Evolutionary conservation across 352 stramenopile genomes (phyloP), one percentile per base, ranked within the genome.

Genomic region (Globisporangium mamillatum): DNA sequence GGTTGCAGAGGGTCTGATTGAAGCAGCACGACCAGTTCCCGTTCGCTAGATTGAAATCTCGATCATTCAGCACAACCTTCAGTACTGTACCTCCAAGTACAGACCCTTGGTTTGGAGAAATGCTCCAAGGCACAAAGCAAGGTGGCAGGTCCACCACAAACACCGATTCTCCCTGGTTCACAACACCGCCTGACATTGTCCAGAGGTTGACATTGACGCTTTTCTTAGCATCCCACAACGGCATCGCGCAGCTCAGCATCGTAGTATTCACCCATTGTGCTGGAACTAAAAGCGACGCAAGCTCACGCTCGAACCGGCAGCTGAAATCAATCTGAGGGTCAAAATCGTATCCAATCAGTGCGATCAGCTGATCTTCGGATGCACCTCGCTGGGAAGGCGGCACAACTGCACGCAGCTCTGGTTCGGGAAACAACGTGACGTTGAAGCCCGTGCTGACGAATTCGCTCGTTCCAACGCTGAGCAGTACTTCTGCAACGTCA

Each of bases 331-430:
- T 61, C 6, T 65, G 58, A 22, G 59, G 1, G 50, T 83, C 70
- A 67, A 90, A 92, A 73, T 86, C 60, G 38, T 73, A 71, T 1
- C 83, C 83, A 38, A 54, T 52, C 4, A 88, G 63, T 0, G 61
- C 64, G 14, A 86, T 54, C 1, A 53, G 64, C 29, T 22, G 54
- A 5, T 67, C 52, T 4, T 46, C 24, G 7, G 52, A 34, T 8
- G 22, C 25, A 8, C 1, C 57, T 20, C 4, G 25, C 12, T 32
- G 34, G n/a, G 25, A 44, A 60, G 48, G 18, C n/a, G 20, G 25
- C 22, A 14, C 10, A 41, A 74, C 61, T 32, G 20, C 34, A 27
- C 60, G 67, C 29, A 86, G 53, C 59, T 84, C 64, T 7, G 79
- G 73, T 60, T 60, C 46, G 54, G 22, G 64, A 34, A 79, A 46